Evolutionary conservation across 148 eudicot species (phyloP).

Genomic region (Dysphania ambrosioides): DNA sequence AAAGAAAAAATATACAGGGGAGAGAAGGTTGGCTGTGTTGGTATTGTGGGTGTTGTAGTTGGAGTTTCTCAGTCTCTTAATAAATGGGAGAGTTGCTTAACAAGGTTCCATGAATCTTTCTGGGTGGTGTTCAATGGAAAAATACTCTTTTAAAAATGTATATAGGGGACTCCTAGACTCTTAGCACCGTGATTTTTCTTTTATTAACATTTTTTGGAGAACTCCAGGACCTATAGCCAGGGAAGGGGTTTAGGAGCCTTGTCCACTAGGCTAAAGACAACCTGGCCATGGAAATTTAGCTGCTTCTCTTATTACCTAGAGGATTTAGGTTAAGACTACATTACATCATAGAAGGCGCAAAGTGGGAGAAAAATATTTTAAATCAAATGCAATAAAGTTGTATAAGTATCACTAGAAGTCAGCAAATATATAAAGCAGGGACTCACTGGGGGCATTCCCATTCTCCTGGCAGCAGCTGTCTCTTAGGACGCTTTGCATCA

Average conservation of each 20-base stretch:
- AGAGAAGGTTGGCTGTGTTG: neutral
- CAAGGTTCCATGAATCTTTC: neutral
- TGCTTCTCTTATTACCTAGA: neutral
- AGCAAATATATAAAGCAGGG: slow-evolving; percentile 1
- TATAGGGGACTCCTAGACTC: neutral
- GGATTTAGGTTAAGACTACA: neutral
- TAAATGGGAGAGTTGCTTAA: neutral
- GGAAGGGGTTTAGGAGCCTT: neutral
- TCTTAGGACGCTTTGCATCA: slow-evolving; percentile 94
- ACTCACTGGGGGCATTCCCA: slow-evolving; percentile 99
- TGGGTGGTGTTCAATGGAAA: neutral
- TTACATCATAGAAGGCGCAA: neutral
- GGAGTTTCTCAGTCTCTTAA: neutral
- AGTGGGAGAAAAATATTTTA: neutral
- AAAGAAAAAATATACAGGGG: neutral
- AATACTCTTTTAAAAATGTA: neutral
- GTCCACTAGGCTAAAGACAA: neutral
- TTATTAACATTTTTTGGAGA: neutral
- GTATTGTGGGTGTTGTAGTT: neutral
- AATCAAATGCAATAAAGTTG: neutral
- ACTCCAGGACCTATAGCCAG: neutral
- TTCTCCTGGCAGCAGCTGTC: slow-evolving; percentile 98
- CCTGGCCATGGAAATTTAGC: neutral
- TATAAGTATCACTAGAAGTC: neutral
- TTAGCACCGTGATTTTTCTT: neutral